Conservation (phyloP, 305 asterid genomes). For the Petunia hybrid region DNA sequence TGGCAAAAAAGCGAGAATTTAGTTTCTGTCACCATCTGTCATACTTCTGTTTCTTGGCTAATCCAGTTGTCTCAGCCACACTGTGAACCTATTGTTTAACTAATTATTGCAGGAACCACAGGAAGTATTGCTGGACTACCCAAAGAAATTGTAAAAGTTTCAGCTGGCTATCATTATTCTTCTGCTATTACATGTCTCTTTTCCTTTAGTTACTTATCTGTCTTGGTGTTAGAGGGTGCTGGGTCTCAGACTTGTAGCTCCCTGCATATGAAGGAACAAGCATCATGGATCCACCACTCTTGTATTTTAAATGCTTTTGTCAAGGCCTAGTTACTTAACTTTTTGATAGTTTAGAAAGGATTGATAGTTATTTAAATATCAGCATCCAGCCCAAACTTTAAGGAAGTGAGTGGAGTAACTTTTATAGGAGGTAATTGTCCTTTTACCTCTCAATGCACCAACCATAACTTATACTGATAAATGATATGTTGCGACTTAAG, state of each 20-base stretch:
- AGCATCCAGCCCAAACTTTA: background rate
- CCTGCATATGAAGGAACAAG: background rate
- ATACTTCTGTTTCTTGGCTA: conserved; percentile 6
- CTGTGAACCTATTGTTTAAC: background rate
- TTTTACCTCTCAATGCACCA: too few relatives aligned
- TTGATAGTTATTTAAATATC: background rate
- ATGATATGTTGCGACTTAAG: too few relatives aligned
- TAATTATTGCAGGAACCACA: conserved; percentile 67
- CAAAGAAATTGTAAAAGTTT: conserved; percentile 59
- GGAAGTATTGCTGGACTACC: conserved; percentile 64
- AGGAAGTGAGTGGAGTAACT: background rate
- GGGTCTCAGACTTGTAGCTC: background rate
- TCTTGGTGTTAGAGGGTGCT: conserved; percentile 23
- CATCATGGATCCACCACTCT: background rate
- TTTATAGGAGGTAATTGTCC: too few relatives aligned
- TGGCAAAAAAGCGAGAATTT: background rate
- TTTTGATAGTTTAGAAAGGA: conserved; percentile 24
- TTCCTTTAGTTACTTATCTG: conserved; percentile 15
- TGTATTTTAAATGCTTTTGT: conserved; percentile 12
- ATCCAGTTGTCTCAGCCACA: conserved; percentile 3
- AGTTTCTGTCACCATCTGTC: conserved; percentile 4
- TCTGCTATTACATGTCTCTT: conserved; percentile 86
- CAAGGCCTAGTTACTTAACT: conserved; percentile 9
- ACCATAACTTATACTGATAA: too few relatives aligned
- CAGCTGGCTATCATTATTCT: conserved; percentile 97